Base-by-base conservation (phyloP, 768 basidiomycete species). In the Myochromella boudieri region DNA sequence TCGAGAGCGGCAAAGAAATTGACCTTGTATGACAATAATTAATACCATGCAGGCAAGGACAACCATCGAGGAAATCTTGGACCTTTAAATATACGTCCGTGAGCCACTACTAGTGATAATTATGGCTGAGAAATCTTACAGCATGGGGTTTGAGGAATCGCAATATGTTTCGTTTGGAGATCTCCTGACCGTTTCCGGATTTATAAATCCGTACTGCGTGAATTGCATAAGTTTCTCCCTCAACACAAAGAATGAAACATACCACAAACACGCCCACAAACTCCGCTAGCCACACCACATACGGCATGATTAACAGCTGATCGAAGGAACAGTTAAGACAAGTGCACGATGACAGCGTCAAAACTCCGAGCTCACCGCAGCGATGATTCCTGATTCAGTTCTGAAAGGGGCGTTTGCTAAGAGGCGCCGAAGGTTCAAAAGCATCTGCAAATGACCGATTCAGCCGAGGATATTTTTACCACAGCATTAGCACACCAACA, bases 131-230 rank as follows among this genome's bases (percentile, higher is more conserved):
- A n/a, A n/a, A n/a, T n/a, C n/a, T 29, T 45, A 65, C 63, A 62
- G 44, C 0, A 45, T 37, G 9, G 53, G 44, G 18, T 63, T 39
- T 9, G 37, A 42, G 3, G 60, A 60, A 50, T 67, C 48, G 56
- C 65, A 67, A 28, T 66, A 68, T 0, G 63, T 65, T 18, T 60
- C 64, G 44, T 59, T 65, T 2, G 56, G 56, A 9, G 62, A 59
- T 51, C 46, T 58, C 14, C 45, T 38, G 12, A 64, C 57, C 1
- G 57, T 55, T 6, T 48, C 27, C 3, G 57, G 54, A 36, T 66
- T 60, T 9, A 48, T 36, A 0, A 57, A 7, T 6, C 57, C 58
- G 29, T 60, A 67, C 67, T 66, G 22, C 18, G 20, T n/a, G 15
- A 45, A 42, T n/a, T 28, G 15, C 15, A 21, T 32, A 12, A 31